Base-by-base conservation (phyloP, 805 yeast species). In the Millerago galiae region DNA sequence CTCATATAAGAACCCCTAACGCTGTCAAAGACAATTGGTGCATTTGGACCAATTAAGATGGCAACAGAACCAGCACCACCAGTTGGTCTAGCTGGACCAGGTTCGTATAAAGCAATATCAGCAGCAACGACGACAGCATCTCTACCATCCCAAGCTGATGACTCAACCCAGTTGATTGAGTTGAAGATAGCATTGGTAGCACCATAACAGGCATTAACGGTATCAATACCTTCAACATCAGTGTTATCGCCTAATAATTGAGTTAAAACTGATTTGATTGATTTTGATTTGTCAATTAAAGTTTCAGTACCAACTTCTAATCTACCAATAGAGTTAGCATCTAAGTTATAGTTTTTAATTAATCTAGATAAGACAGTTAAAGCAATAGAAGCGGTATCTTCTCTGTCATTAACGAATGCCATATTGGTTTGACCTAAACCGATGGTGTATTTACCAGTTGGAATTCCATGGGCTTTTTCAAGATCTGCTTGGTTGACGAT, bases 51-150 rank as follows among this genome's bases (percentile, higher is more conserved):
- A 58, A 93, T 86, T 63, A 85, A 79, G 61, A 93, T 58, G 35
- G 99, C 99, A 47, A 91, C 95, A 37, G 95, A 75, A 63, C 99
- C 99, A 42, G 95, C 97, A 72, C 99, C 99, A 66, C 99, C 99
- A 41, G 99, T 93, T 61, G 99, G 99, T 75, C 99, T 83, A 44
- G 99, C 99, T 31, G 95, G 83, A 63, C 99, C 99, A 70, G 90
- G 79, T 58, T 90, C 89, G 68, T 93, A 93, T 54, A 93, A 82
- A 60, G 99, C 99, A 65, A 93, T 93, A 68, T 93, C 99, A 67
- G 97, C 98, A 62, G 93, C 81, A 17, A 91, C 96, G 43, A 91
- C 99, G 58, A 93, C 78, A 43, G 98, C 98, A 60, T 91, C 89
- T 66, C 98, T 81, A 50, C 99, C 99, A 61, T 93, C 99, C 99